These are phyloP conservation scores for Penstemon barbatus DNA, from an alignment of 257 asterid species.

Conservation along the genomic window DNA sequence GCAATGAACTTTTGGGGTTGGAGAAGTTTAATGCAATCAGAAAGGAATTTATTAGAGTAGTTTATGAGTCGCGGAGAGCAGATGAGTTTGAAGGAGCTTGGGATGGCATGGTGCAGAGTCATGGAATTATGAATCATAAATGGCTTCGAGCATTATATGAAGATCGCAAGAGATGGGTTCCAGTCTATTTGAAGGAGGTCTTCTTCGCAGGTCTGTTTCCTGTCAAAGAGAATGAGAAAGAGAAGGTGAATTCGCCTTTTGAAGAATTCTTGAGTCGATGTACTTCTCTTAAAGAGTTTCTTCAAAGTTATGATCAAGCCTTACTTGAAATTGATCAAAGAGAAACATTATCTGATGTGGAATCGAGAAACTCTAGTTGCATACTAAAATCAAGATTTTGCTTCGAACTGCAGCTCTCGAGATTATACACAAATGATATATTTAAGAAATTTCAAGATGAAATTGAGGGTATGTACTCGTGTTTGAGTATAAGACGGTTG, in stretches of 20 bases:
- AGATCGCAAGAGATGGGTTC: slow-evolving; percentile 63
- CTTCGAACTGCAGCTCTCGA: slow-evolving; percentile 51
- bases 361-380: slow-evolving; percentile 39
- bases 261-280: slow-evolving; percentile 37
- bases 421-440: slow-evolving; percentile 43
- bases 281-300: slow-evolving; percentile 50
- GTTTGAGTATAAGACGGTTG: slow-evolving; percentile 37
- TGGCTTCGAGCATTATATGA: slow-evolving; percentile 50
- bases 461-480: slow-evolving; percentile 51
- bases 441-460: slow-evolving; percentile 48
- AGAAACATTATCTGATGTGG: slow-evolving; percentile 46
- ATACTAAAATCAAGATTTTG: slow-evolving; percentile 45
- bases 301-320: slow-evolving; percentile 39
- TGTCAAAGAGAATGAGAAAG: slow-evolving; percentile 36
- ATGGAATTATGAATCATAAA: slow-evolving; percentile 35
- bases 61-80: slow-evolving; percentile 37
- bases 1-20: slow-evolving; percentile 29
- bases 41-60: slow-evolving; percentile 32
- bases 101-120: slow-evolving; percentile 41
- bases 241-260: slow-evolving; percentile 40
- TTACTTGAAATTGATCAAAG: slow-evolving; percentile 40
- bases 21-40: slow-evolving; percentile 38
- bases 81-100: slow-evolving; percentile 61
- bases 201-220: slow-evolving; percentile 46
- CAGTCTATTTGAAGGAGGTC: slow-evolving; percentile 49